phyloP scores from a whole-genome alignment of 169 alveolate genomes.

The Plasmodium blacklocki region DNA sequence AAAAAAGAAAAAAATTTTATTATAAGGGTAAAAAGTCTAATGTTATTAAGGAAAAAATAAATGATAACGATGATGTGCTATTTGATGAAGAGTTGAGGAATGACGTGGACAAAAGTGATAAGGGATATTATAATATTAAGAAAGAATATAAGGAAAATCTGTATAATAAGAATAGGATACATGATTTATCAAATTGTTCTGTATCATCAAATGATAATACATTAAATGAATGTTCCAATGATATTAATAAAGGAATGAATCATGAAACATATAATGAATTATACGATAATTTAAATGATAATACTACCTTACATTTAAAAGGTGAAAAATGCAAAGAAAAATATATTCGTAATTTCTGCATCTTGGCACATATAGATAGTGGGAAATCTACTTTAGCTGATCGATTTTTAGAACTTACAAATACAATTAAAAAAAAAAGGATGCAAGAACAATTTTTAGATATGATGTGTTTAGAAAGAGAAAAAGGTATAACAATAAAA shows the following conservation, averaged over 20 bases:
- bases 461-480: conserved; percentile 93
- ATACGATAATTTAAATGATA: neutral
- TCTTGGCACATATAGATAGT: conserved; percentile 98
- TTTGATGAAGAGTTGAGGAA: too few species aligned
- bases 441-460: conserved; percentile 87
- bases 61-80: too few species aligned
- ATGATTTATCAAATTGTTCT: too few species aligned
- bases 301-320: neutral
- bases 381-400: conserved; percentile 97
- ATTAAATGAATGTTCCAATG: too few species aligned
- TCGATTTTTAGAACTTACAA: conserved; percentile 89
- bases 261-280: too few species aligned
- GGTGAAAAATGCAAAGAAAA: conserved; percentile 5
- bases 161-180: neutral
- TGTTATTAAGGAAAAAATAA: too few species aligned
- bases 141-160: neutral
- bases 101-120: neutral
- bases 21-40: too few species aligned
- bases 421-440: conserved; percentile 79
- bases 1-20: too few species aligned
- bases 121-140: too few species aligned
- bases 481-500: conserved; percentile 94
- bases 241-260: too few species aligned
- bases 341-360: conserved; percentile 92
- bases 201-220: too few species aligned